Evolutionary conservation across 345 rosid genomes (phyloP), one percentile per base, ranked within the genome.

Genomic region (Ricinus communis): DNA sequence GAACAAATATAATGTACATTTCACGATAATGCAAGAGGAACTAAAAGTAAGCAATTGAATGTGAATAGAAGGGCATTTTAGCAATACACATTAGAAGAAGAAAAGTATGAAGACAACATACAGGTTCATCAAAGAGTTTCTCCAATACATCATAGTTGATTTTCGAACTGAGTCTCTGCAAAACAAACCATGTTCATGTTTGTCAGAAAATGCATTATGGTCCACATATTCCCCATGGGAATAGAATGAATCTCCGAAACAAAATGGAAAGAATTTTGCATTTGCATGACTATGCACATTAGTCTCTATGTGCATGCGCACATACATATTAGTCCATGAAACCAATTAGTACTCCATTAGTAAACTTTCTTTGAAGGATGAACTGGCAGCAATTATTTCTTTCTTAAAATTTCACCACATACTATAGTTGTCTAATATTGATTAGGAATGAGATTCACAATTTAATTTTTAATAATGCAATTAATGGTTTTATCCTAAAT

Each of bases 61-160:
- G 31, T 43, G 33, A 52, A 55, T 22, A 36, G 21, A 49, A 28
- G 31, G 38, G 33, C 18, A 24, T 6, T 21, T 25, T 9, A 53
- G 53, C 21, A 12, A 38, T 54, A 28, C 24, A 12, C 1, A 41
- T 3, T 9, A 45, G 47, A 52, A 73, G 38, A 57, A 46, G 38
- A 63, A 36, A 47, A 12, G 41, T 49, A 70, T 45, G 28, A 31
- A 27, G 30, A 55, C 53, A 68, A 80, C 96, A 43, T 82, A 89
- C 97, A 5, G 89, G 72, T 66, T 82, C 84, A 56, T 82, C 85
- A 62, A 91, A 90, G 60, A 93, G 94, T 70, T 87, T 83, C 64
- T 83, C 87, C 85, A 90, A 71, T 13, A 76, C 85, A 27, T 91
- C 90, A 21, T 78, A 82, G 84, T 93, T 91, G 84, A 91, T 84